Base-by-base conservation (phyloP, 345 rosid species). In the Arabidopsis suecica region DNA sequence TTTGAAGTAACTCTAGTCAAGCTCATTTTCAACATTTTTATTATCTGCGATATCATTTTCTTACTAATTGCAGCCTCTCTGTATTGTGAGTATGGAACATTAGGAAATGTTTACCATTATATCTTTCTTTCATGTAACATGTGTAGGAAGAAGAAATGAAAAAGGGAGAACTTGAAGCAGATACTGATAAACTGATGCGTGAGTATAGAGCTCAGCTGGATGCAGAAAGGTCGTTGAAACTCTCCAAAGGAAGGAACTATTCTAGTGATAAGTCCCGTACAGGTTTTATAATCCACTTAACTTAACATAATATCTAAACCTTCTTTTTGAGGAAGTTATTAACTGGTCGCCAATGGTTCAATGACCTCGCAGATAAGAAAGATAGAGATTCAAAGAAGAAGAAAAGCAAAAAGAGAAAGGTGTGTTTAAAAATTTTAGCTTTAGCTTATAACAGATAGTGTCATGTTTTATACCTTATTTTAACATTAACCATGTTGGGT, bases 141-240 rank as follows among this genome's bases (percentile, higher is more conserved):
- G 61, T 73, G 51, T 77, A 95, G 99, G 99, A 95, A 77, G 99
- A 95, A 64, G 97, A 89, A 77, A 3, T 87, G 78, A 95, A 71
- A 77, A 87, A 85, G 80, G 99, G 97, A 25, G 95, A 88, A 84
- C 74, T 89, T 69, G 98, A 96, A 82, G 89, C 88, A 74, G 98
- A 93, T 79, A 89, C 84, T 5, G 97, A 96, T 83, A 88, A 87
- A 81, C 88, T 96, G 94, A 96, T 96, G 99, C 85, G 88, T 44
- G 96, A 93, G 79, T 96, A 96, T 82, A 86, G 99, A 82, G 97
- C 99, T 54, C 98, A 93, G 82, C 82, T 95, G 42, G 97, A 93
- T 85, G 99, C 97, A 70, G 99, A 96, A 82, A 88, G 99, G 83
- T 86, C 99, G 20, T 75, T 40, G 80, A 96, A 93, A 84, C 98